These are phyloP conservation scores for Onygenales sp. DNA, from an alignment of 2,329 filamentous ascomycete species.

Conservation along the genomic window DNA sequence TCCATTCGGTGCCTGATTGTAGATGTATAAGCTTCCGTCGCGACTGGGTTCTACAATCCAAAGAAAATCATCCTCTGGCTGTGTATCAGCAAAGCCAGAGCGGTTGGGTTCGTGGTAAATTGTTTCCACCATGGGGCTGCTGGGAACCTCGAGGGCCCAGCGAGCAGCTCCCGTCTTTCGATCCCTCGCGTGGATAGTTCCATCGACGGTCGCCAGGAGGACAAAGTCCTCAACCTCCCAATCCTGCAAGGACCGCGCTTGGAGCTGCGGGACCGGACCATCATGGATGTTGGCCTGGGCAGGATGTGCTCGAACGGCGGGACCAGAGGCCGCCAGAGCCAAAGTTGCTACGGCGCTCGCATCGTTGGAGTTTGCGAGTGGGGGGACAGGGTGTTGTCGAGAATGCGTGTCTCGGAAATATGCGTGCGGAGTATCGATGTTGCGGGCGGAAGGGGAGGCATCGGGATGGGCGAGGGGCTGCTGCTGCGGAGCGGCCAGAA, in stretches of 20 bases:
- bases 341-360: slow-evolving; percentile 96
- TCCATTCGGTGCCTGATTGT: slow-evolving; percentile 54
- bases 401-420: slow-evolving; percentile 14
- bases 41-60: slow-evolving; percentile 92
- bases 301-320: slow-evolving; percentile 91
- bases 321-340: slow-evolving; percentile 69
- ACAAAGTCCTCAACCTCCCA: slow-evolving; percentile 99
- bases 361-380: slow-evolving; percentile 40
- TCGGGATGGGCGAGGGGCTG: slow-evolving; percentile 27
- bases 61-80: slow-evolving; percentile 69
- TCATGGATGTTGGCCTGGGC: slow-evolving; percentile 56
- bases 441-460: slow-evolving; percentile 22
- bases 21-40: slow-evolving; percentile 79
- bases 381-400: slow-evolving; percentile 2
- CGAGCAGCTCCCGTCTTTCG: slow-evolving; percentile 72
- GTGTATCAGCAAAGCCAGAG: slow-evolving; percentile 49
- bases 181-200: slow-evolving; percentile 85
- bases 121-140: slow-evolving; percentile 84
- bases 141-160: slow-evolving; percentile 72
- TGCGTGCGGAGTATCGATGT: slow-evolving; percentile 12
- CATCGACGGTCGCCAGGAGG: slow-evolving; percentile 99
- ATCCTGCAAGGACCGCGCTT: slow-evolving; percentile 95
- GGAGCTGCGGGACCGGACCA: slow-evolving; percentile 70
- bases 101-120: slow-evolving; percentile 65
- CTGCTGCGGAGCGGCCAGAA: slow-evolving; percentile 58